Evolutionary conservation across 108 stramenopile genomes (phyloP), one percentile per base, ranked within the genome.

Genomic region (Nitzschia putrida): DNA sequence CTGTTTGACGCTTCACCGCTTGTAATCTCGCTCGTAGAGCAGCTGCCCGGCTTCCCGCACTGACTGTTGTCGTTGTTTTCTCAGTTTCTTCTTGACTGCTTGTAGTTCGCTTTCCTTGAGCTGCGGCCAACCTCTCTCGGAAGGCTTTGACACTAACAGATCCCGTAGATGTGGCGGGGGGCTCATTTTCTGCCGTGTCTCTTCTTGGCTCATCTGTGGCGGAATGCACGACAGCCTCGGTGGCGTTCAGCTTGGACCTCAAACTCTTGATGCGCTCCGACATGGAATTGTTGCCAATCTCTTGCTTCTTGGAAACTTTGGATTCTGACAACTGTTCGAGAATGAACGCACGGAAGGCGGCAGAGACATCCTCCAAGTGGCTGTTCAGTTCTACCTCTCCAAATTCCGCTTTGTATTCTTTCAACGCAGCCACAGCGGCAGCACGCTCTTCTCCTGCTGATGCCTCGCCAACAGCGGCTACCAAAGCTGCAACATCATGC

Each of bases 281-380:
- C 83, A 88, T 88, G 16, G 66, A 55, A 39, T 40, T 53, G 1
- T 49, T 42, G 18, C 20, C 42, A 7, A 16, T 50, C 22, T 23
- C 22, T 24, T 63, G 44, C 9, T 21, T 23, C 18, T 63, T 18
- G 11, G 42, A 23, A 18, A 21, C 40, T 23, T 57, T 47, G 22
- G 39, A 44, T 23, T 61, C 53, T 16, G 55, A 69, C 26, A 87
- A 60, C 61, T 91, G 84, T 29, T 82, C 73, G 57, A 81, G 64
- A 42, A 89, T 77, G 61, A 80, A 92, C 13, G 60, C 61, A 16
- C 85, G 80, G 50, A 92, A 92, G 26, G 76, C 76, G 16, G 71
- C 67, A 26, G 88, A 92, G 0, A 89, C 83, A 20, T 87, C 69
- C 37, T 77, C 54, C n/a, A 92, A 66, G 52, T 89, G 84, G 23